Base-by-base conservation (phyloP, 2,329 filamentous ascomycete species). In the Beauveria asiatica region DNA sequence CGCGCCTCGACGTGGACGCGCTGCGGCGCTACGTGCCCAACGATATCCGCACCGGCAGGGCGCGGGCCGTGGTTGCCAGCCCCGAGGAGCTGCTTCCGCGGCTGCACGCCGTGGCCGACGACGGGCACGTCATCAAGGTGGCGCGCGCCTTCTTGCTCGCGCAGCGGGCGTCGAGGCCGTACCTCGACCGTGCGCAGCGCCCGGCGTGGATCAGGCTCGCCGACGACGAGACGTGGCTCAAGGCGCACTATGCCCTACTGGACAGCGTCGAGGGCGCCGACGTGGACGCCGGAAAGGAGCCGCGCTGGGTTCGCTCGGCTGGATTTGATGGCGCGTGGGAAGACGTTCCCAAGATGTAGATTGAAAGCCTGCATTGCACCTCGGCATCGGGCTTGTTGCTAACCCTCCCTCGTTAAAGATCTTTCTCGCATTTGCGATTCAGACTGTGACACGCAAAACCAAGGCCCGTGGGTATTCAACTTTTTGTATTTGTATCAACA, bases 41-140 rank as follows among this genome's bases (percentile, higher is more conserved):
- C 60, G 73, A 76, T 52, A 66, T 67, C 3, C 51, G 53, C 44
- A 19, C 25, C 16, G 55, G 42, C 37, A 37, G 41, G 48, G 21
- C 41, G 3, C 19, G 16, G 57, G 64, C 33, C 77, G 80, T 72
- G 72, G 46, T 72, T 67, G 21, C 68, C 80, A 49, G 75, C 80
- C 62, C 76, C 70, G 56, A 80, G 73, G 77, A 78, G 1, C 71
- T 84, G 3, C 70, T 83, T 7, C 69, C 76, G 1, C 73, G 78
- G 10, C 70, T 85, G 19, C 76, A 79, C 61, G 62, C 64, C 10
- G 68, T 81, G 39, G 68, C 79, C 0, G 92, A 96, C 65, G 92
- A 97, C 71, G 92, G 92, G 0, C 93, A 97, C 73, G 79, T 84
- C 10, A 79, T 86, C 58, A 97, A 97, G 72, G 74, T 95, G 5